A percentile compares a stretch with the other conserved stretches of the same genome.
Conservation (phyloP, 106 monocot genomes). For the Allium sativum region DNA sequence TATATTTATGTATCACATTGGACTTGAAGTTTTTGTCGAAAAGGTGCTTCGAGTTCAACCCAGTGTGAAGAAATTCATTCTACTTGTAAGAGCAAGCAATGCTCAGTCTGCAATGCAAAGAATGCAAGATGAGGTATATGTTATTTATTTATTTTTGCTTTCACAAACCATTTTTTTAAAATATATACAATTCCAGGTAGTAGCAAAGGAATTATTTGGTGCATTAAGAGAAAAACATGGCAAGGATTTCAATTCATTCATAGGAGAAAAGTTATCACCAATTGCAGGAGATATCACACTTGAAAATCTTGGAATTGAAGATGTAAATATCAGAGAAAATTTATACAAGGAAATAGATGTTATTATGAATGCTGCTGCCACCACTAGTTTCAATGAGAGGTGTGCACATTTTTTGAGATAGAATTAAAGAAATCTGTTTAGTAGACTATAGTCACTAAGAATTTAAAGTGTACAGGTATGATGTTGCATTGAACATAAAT, state of each 20-base stretch:
- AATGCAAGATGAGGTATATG: conserved; percentile 27
- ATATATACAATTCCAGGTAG: conserved; percentile 23
- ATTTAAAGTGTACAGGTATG: conserved; percentile 20
- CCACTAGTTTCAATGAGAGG: conserved; percentile 75
- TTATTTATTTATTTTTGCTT: neutral
- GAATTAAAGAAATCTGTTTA: neutral
- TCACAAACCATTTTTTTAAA: too few relatives aligned
- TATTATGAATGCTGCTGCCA: conserved; percentile 64
- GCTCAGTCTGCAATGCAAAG: conserved; percentile 21
- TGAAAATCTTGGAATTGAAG: conserved; percentile 45
- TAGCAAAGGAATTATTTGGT: conserved; percentile 44
- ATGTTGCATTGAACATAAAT: conserved; percentile 33
- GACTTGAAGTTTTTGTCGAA: conserved; percentile 52
- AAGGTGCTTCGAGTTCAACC: conserved; percentile 64
- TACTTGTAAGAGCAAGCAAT: conserved; percentile 38
- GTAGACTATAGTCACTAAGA: too few relatives aligned
- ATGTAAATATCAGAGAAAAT: conserved; percentile 13
- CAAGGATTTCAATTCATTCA: conserved; percentile 33
- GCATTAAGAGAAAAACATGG: conserved; percentile 48
- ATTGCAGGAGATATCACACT: conserved; percentile 43
- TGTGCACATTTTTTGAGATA: conserved; percentile 1
- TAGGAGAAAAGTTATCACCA: conserved; percentile 33
- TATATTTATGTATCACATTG: neutral
- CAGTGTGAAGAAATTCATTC: conserved; percentile 52
- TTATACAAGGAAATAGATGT: conserved; percentile 38